phyloP scores from a whole-genome alignment of 768 basidiomycete species.

The Termitomyces sp. region DNA sequence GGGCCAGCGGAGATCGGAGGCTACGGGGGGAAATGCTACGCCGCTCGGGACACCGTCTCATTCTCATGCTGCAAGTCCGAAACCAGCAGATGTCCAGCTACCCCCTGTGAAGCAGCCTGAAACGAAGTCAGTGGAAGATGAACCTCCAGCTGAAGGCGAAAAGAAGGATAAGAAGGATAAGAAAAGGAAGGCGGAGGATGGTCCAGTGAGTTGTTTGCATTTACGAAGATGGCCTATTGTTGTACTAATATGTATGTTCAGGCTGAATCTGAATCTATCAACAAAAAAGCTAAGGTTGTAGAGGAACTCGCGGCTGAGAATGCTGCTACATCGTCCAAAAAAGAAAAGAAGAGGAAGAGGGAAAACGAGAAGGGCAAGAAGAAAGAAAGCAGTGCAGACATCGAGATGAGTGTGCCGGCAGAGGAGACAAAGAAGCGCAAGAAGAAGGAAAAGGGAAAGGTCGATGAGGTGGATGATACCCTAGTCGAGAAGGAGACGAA shows the following conservation, averaged over 20 bases:
- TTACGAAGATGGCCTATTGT: not conserved
- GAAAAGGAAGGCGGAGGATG: constrained; percentile 31
- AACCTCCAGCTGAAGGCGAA: constrained; percentile 10
- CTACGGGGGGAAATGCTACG: constrained; percentile 68
- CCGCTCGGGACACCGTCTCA: constrained; percentile 63
- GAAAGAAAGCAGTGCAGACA: constrained; percentile 13
- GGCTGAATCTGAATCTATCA: constrained; percentile 10
- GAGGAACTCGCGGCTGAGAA: constrained; percentile 12
- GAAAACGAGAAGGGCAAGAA: constrained; percentile 25
- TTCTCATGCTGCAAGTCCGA: constrained; percentile 25
- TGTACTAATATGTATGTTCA: not conserved
- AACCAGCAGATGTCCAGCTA: constrained; percentile 8
- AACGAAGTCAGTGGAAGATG: constrained; percentile 5
- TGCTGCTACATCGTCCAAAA: constrained; percentile 17
- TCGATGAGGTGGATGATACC: constrained; percentile 13
- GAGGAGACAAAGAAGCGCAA: constrained; percentile 8
- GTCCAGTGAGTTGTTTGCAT: constrained; percentile 14
- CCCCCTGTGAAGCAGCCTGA: constrained; percentile 10
- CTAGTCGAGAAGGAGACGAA: constrained; percentile 17
- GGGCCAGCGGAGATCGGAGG: constrained; percentile 23
- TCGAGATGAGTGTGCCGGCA: constrained; percentile 5
- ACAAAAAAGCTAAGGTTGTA: constrained; percentile 28
- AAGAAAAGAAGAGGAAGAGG: constrained; percentile 27
- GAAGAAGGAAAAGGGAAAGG: constrained; percentile 17
- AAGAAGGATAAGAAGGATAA: constrained; percentile 31